These are phyloP conservation scores for Apophysomyces sp. DNA, from an alignment of 371 early-diverging fungal genomes.

Conservation along the genomic window DNA sequence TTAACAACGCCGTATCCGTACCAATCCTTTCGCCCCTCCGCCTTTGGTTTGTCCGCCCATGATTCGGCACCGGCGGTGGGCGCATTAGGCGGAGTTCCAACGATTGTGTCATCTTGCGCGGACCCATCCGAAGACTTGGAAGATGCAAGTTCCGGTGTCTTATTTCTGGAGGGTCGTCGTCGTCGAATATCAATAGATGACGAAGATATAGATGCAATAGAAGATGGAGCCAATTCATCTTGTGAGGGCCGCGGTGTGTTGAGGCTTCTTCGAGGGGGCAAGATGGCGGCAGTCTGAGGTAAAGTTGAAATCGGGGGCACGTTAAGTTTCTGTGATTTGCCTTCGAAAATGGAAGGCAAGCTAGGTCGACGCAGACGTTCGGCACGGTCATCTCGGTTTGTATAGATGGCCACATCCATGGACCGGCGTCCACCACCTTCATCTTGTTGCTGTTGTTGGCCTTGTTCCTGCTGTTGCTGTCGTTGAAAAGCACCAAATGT, in stretches of 20 bases:
- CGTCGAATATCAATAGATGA: slow-evolving; percentile 6
- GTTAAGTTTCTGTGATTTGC: slow-evolving; percentile 15
- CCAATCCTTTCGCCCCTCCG: slow-evolving; percentile 16
- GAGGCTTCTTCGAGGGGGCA: slow-evolving; percentile 12
- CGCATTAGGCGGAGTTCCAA: slow-evolving; percentile 6
- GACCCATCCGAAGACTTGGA: slow-evolving; percentile 22
- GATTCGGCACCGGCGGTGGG: slow-evolving; percentile 5
- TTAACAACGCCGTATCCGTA: slow-evolving; percentile 25
- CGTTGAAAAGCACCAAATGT: slow-evolving; percentile 3
- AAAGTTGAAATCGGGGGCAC: slow-evolving; percentile 23
- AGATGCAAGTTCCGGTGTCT: slow-evolving; percentile 17
- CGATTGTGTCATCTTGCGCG: slow-evolving; percentile 1
- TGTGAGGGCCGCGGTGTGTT: slow-evolving; percentile 11
- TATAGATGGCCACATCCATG: slow-evolving; percentile 14
- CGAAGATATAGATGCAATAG: neutral
- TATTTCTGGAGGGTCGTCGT: slow-evolving; percentile 7
- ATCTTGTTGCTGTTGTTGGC: slow-evolving; percentile 2
- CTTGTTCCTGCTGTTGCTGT: slow-evolving; percentile 1
- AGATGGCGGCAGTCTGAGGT: slow-evolving; percentile 5
- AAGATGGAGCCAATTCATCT: slow-evolving; percentile 5
- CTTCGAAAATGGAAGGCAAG: slow-evolving; percentile 34
- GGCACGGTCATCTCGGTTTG: slow-evolving; percentile 14
- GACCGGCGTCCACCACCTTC: slow-evolving; percentile 4
- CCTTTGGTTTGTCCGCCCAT: slow-evolving; percentile 3
- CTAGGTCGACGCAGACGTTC: slow-evolving; percentile 32